Evolutionary conservation across 306 rosid species (phyloP), one percentile per base, ranked within the genome.

Genomic region (Heteromeles arbutifolia): DNA sequence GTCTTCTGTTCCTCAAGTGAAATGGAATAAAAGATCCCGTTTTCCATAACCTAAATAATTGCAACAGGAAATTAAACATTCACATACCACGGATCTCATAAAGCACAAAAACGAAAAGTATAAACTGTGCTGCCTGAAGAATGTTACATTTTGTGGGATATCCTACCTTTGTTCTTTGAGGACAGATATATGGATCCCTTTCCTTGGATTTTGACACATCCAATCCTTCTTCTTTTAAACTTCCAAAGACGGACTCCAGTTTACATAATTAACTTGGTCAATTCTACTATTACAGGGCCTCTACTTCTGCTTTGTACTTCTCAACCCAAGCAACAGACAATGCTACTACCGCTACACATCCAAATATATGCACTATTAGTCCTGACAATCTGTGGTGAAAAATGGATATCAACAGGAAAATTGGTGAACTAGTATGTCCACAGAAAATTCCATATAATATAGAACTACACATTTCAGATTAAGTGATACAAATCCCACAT

Each of bases 261-360:
- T 85, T 72, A 94, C 77, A 78, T 87, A 89, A 78, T 86, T 90
- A 81, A 94, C 86, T 69, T 77, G 87, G 50, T 73, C 73, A 22
- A 87, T 77, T 83, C 81, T 82, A 64, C 81, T 28, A 22, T 90
- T 74, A 75, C 87, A 82, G n/a, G 22, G 84, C 83, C 85, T 92
- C 93, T 73, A 95, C 85, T 81, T 89, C 95, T 81, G 86, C 65
- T 79, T 85, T 87, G 86, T 92, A 90, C 83, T 88, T 90, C 88
- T 95, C 97, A 79, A 95, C 97, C 98, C 98, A 95, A 81, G 97
- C 98, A 78, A 95, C 96, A 65, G 98, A 92, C 65, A 96, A 92
- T 34, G 97, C 98, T 65, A 94, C 83, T 25, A 92, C 98, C 69
- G 96, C 97, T 84, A 90, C 78, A 83, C 88, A 97, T 86, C 98